Percentiles rank a stretch among this genome's conserved stretches.
Conservation (phyloP, 495 filamentous ascomycete species). For the Oleoguttula mirabilis region DNA sequence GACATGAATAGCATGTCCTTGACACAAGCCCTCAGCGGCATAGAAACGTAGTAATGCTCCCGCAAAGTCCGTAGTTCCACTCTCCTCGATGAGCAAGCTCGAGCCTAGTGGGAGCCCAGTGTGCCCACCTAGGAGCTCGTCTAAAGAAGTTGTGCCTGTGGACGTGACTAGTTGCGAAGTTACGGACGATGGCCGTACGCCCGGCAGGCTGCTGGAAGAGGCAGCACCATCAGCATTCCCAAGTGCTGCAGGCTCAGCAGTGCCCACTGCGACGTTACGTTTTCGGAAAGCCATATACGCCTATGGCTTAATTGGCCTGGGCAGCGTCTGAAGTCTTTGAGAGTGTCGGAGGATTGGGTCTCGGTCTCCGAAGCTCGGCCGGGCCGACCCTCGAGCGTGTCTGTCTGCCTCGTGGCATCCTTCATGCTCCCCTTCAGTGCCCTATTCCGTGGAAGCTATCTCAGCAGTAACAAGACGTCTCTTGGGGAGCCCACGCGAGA, state of each 20-base stretch:
- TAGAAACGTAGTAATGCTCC: conserved; percentile 76
- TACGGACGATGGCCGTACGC: conserved; percentile 75
- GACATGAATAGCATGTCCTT: conserved; percentile 79
- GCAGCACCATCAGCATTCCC: neutral
- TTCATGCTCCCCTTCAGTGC: too few relatives aligned
- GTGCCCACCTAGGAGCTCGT: conserved; percentile 76
- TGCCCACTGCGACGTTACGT: conserved; percentile 59
- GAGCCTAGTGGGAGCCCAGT: conserved; percentile 76
- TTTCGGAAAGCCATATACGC: conserved; percentile 64
- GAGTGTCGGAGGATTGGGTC: too few relatives aligned
- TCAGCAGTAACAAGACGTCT: too few relatives aligned
- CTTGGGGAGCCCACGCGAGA: too few relatives aligned
- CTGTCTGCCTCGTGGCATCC: too few relatives aligned
- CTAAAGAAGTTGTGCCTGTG: conserved; percentile 74
- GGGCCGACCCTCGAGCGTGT: too few relatives aligned
- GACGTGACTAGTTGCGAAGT: conserved; percentile 85
- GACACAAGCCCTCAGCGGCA: conserved; percentile 84
- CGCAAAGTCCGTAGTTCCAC: conserved; percentile 88
- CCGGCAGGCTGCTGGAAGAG: conserved; percentile 1
- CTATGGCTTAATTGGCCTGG: too few relatives aligned
- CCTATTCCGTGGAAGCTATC: too few relatives aligned
- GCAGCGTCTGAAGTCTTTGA: too few relatives aligned
- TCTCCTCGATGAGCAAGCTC: conserved; percentile 74
- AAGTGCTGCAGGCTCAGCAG: neutral
- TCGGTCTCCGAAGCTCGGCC: too few relatives aligned